These are phyloP conservation scores for Lipomyces sp. DNA, from an alignment of 805 yeast genomes.

Conservation along the genomic window DNA sequence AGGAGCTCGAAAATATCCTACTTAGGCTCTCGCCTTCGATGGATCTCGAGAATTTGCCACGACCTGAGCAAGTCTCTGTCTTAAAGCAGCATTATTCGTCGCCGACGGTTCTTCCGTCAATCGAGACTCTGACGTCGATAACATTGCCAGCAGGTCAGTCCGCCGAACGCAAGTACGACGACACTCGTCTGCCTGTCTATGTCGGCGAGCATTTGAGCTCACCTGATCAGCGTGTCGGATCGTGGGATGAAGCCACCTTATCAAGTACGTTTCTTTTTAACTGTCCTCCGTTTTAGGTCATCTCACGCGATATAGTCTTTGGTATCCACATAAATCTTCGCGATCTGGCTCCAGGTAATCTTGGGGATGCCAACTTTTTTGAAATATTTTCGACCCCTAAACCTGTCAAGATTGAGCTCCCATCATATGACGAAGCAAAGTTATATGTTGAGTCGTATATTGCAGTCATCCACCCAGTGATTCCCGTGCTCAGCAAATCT, in stretches of 20 bases:
- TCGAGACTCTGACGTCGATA: constrained; percentile 28
- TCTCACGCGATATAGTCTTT: constrained; percentile 10
- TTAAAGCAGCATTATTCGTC: not conserved
- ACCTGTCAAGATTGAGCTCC: constrained; percentile 26
- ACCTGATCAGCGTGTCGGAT: constrained; percentile 12
- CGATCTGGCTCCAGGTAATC: constrained; percentile 27
- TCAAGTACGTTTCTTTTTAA: constrained; percentile 19
- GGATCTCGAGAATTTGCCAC: constrained; percentile 22
- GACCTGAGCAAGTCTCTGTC: constrained; percentile 11
- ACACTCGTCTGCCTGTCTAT: constrained; percentile 23
- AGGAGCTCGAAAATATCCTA: constrained; percentile 21
- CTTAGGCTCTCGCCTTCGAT: constrained; percentile 20
- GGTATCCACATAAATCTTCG: constrained; percentile 27
- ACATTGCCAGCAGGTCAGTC: constrained; percentile 6
- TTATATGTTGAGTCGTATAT: constrained; percentile 24
- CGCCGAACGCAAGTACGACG: constrained; percentile 14
- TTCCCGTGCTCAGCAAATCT: constrained; percentile 24
- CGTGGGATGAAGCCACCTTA: constrained; percentile 32
- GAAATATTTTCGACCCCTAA: constrained; percentile 11
- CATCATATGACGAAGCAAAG: constrained; percentile 33
- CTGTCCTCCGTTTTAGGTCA: not conserved
- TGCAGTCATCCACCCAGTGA: constrained; percentile 26
- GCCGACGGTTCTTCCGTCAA: constrained; percentile 26
- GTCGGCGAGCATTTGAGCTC: constrained; percentile 21
- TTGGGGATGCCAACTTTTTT: constrained; percentile 26